These are phyloP conservation scores for Spirogloea muscicola DNA, from an alignment of 139 green algal species.

Conservation along the genomic window DNA sequence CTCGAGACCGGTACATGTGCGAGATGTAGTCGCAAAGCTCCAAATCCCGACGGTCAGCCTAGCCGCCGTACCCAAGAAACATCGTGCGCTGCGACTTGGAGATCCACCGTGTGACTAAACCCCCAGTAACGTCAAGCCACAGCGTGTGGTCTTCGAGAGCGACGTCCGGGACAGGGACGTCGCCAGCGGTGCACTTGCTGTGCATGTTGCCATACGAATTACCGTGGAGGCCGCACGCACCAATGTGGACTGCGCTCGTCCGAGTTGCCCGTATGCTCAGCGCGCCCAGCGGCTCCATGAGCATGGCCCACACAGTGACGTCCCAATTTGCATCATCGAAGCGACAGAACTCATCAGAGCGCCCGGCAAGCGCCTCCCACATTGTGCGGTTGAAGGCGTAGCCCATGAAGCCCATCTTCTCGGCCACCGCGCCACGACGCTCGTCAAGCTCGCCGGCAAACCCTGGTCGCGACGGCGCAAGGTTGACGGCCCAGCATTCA, in stretches of 20 bases:
- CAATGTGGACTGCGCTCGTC: conserved; percentile 30
- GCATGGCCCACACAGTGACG: conserved; percentile 2
- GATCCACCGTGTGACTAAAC: neutral
- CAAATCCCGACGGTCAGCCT: conserved; percentile 31
- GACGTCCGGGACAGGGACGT: too few relatives aligned
- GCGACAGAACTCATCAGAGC: conserved; percentile 19
- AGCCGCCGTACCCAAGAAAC: conserved; percentile 34
- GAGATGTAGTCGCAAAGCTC: conserved; percentile 24
- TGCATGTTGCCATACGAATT: too few relatives aligned
- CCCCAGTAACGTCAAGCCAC: neutral
- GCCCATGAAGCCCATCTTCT: conserved; percentile 38
- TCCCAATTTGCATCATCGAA: conserved; percentile 50
- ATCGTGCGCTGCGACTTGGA: neutral
- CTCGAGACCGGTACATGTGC: conserved; percentile 21
- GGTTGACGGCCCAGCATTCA: too few relatives aligned
- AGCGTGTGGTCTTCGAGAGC: neutral
- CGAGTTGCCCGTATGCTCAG: too few relatives aligned
- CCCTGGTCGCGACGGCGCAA: too few relatives aligned
- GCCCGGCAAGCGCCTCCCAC: conserved; percentile 13
- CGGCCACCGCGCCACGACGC: neutral
- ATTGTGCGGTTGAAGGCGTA: conserved; percentile 46
- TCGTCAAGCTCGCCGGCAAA: too few relatives aligned
- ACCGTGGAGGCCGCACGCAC: conserved; percentile 31
- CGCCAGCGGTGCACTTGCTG: too few relatives aligned
- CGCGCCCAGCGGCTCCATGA: neutral